Evolutionary conservation across 306 rosid genomes (phyloP), one percentile per base, ranked within the genome.

Genomic region (Senna siamea): DNA sequence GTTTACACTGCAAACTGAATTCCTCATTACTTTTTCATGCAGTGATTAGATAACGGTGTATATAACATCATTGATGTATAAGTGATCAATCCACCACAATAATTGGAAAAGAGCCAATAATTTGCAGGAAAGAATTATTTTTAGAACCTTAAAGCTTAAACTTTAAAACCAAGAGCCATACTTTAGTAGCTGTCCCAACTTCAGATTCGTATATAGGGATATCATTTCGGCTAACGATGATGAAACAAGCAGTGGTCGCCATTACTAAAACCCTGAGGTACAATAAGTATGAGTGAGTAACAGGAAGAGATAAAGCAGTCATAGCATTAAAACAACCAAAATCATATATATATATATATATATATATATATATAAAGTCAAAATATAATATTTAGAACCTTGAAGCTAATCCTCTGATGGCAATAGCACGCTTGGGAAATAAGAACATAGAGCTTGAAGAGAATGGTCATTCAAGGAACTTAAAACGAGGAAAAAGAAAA

Each of bases 181-280:
- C 98, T 80, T 94, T 94, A 67, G 92, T 87, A 18, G 98, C 91
- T 69, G 96, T 88, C 86, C 98, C 98, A 67, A 94, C 96, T 94
- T 94, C 97, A 73, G 98, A 93, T 85, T 91, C 98, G 73, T 94
- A 94, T 51, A 94, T 94, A 18, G 98, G 98, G 74, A 94, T 91
- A 73, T 94, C 96, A 66, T 88, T 94, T 85, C 98, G 82, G 85
- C 98, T 91, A 74, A 94, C 97, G 69, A 94, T 94, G 78, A 94
- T 88, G 87, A 94, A 94, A 81, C 97, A 94, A 62, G 98, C 98
- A 9, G 97, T 91, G 57, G 89, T 84, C 52, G 97, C 96, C 98
- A 94, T 93, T 80, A 30, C 54, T 26, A 34, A 80, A 1, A 70
- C 17, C 72, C 75, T 80, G 68, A 19, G 6, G n/a, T 37, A 51